Evolutionary conservation across 2,329 filamentous ascomycete species (phyloP), one percentile per base, ranked within the genome.

Genomic region (Fusarium chaquense): DNA sequence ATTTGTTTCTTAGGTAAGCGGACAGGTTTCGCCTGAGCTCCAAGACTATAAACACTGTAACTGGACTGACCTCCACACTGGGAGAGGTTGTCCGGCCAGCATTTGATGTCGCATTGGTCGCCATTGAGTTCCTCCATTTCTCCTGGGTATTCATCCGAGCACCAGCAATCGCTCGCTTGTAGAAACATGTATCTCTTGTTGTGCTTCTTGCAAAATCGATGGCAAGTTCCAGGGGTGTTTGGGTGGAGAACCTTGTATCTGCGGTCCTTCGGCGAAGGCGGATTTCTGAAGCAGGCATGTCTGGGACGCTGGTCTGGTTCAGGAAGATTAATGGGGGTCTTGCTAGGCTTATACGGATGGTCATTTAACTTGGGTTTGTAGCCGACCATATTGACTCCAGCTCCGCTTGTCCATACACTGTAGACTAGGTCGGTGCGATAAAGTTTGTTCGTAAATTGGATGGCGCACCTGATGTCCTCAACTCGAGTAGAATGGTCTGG

Each of bases 41-140:
- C 45, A 6, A 52, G 40, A 9, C 47, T 38, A 10, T 58, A 64
- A 24, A 64, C 33, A 15, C 41, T 65, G 9, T 13, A 43, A 1
- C 28, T 22, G 1, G 3, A 9, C 4, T 16, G 1, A 11, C 58
- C 44, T 20, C 59, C 59, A 1, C 59, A 64, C 4, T 3, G 12
- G 24, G 24, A 47, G 5, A 50, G 10, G 1, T 4, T 2, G n/a
- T 18, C 16, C 30, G 22, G 40, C 2, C 22, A 22, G 5, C 62
- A 64, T 4, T 20, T 11, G 0, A n/a, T 0, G 2, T 65, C 5
- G 11, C 62, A 65, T 2, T 11, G 7, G 7, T 15, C 20, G 8
- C 16, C 20, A 6, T 24, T 8, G 4, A 44, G 35, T 10, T 41
- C 18, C 16, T 30, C 32, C 2, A 2, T 3, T 16, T 52, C 16